Percentiles rank a stretch among this genome's conserved stretches.
Conservation (phyloP, 176 grass and related monocot genomes). For the Eremochloa ophiuroides region DNA sequence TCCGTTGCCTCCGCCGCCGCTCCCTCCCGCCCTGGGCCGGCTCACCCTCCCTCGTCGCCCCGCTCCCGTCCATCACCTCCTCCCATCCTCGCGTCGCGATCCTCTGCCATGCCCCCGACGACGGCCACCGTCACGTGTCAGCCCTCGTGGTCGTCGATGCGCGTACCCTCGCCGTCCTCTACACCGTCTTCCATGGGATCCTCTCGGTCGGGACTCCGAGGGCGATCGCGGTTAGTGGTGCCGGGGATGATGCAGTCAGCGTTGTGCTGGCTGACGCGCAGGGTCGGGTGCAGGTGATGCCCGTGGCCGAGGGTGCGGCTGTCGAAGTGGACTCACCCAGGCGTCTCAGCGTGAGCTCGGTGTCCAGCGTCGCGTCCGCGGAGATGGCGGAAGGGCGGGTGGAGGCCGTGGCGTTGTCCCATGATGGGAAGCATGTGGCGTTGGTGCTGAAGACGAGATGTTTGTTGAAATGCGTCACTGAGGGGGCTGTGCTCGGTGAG, state of each 20-base stretch:
- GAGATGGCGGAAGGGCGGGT: constrained; percentile 33
- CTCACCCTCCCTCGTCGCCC: constrained; percentile 47
- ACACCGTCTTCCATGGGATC: constrained; percentile 60
- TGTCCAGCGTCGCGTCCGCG: constrained; percentile 10
- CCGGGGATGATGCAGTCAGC: constrained; percentile 22
- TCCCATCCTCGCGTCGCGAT: constrained; percentile 44
- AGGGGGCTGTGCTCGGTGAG: constrained; percentile 57
- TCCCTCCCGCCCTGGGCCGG: constrained; percentile 80
- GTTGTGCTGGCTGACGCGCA: constrained; percentile 60
- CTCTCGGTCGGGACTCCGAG: constrained; percentile 46
- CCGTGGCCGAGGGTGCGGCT: constrained; percentile 23
- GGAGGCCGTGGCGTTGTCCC: constrained; percentile 45
- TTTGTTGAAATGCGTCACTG: constrained; percentile 64
- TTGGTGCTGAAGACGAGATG: constrained; percentile 52
- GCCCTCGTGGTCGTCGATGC: constrained; percentile 65
- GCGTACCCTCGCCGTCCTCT: constrained; percentile 58
- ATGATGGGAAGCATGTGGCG: constrained; percentile 61
- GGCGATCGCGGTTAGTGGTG: constrained; percentile 35
- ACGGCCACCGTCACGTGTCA: constrained; percentile 32
- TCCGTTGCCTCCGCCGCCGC: constrained; percentile 68
- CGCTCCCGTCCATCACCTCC: constrained; percentile 33
- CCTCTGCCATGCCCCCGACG: constrained; percentile 56
- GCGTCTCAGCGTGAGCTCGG: constrained; percentile 31
- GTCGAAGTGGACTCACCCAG: constrained; percentile 27
- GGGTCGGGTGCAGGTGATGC: constrained; percentile 46